These are phyloP conservation scores for Hypoxylon sp. DNA, from an alignment of 2,329 filamentous ascomycete species.

Conservation along the genomic window DNA sequence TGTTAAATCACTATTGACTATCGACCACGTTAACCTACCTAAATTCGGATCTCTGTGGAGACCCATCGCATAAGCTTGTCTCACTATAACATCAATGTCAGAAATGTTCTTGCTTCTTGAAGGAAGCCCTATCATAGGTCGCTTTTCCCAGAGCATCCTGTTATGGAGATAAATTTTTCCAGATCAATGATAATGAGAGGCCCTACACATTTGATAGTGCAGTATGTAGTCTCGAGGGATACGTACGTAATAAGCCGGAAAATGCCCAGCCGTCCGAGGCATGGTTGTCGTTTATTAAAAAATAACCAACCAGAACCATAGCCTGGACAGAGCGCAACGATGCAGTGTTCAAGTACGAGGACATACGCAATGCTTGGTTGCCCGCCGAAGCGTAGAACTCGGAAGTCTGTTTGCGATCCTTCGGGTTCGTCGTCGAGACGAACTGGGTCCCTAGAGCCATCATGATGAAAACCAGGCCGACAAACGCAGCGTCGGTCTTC, in stretches of 20 bases:
- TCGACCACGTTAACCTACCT: constrained; percentile 55
- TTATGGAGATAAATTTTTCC: neutral
- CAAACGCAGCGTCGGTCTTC: constrained; percentile 75
- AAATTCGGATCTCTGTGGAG: constrained; percentile 83
- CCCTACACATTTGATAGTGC: neutral
- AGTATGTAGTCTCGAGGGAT: neutral
- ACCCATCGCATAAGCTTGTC: constrained; percentile 85
- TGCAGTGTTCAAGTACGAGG: constrained; percentile 80
- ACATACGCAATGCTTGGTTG: constrained; percentile 80
- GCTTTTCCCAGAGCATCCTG: neutral
- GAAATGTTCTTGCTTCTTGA: constrained; percentile 13
- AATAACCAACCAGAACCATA: constrained; percentile 86
- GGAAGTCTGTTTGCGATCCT: constrained; percentile 77
- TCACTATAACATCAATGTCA: constrained; percentile 60
- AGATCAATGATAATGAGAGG: neutral
- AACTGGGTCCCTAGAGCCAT: constrained; percentile 84
- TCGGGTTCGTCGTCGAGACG: constrained; percentile 67
- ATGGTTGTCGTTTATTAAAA: constrained; percentile 88
- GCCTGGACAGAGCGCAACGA: constrained; percentile 80
- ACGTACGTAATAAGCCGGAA: constrained; percentile 68
- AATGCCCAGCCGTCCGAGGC: constrained; percentile 87
- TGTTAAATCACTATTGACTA: neutral
- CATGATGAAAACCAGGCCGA: constrained; percentile 81
- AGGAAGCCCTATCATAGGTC: neutral
- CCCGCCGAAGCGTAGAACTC: constrained; percentile 86